Evolutionary conservation across 2,329 filamentous ascomycete genomes (phyloP), one percentile per base, ranked within the genome.

Genomic region (Xylaria hypoxylon): DNA sequence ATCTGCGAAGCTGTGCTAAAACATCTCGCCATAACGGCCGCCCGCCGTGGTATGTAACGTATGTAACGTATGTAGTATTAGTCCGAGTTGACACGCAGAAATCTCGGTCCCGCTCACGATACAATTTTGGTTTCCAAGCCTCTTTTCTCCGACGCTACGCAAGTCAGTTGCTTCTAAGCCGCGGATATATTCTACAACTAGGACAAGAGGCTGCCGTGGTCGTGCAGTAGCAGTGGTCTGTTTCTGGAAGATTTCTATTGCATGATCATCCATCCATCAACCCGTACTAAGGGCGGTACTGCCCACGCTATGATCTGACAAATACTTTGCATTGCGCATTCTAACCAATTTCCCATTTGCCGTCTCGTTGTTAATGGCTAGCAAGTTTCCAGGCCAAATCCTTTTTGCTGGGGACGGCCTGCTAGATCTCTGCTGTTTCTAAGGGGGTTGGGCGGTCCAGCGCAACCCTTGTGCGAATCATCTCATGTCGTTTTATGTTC

Each of bases 381-480:
- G 62, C 67, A 67, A 19, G 42, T 40, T 31, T 44, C 45, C 33
- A 52, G 67, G 64, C 67, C 69, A 73, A 52, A 64, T 63, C 63
- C 68, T 68, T 65, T 65, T 61, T 62, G 62, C 70, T 40, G 51
- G 62, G 31, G 31, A 59, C 51, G 64, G 62, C 58, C 33, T 62
- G 65, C 62, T 63, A 51, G 38, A 62, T 60, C 26, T 62, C 24
- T 51, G 24, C 42, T 48, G 31, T 57, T 58, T 38, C 35, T 42
- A 28, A 35, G 15, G 33, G 51, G 35, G 50, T 38, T 50, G 53
- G 35, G 45, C 19, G 38, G 38, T 24, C 58, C 40, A 38, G 31
- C 28, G 35, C 35, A 47, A 48, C 57, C 70, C 72, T 69, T 70
- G 70, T 66, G 69, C 62, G 45, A 59, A 72, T 73, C 70, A 70